These are phyloP conservation scores for Sporothrix mexicana DNA, from an alignment of 2,329 filamentous ascomycete genomes.

Conservation along the genomic window DNA sequence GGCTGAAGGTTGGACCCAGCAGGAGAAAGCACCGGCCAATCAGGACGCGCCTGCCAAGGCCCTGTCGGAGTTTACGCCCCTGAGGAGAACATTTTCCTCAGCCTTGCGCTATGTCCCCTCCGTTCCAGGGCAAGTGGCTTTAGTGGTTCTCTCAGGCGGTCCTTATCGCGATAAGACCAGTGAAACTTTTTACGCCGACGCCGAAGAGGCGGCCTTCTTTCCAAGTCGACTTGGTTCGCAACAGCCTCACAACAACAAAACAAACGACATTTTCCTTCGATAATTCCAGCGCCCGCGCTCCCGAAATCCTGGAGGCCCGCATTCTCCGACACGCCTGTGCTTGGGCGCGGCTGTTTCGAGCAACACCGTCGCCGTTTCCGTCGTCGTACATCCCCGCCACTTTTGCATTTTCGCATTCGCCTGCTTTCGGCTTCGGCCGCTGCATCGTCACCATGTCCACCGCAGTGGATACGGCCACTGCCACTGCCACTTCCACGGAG, in stretches of 20 bases:
- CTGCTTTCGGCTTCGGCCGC: conserved; percentile 33
- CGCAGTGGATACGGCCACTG: conserved; percentile 18
- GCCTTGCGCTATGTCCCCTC: conserved; percentile 34
- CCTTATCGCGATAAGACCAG: conserved; percentile 36
- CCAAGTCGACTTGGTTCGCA: not conserved
- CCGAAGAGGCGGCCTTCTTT: too few species aligned
- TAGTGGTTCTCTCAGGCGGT: too few species aligned
- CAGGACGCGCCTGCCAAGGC: not conserved
- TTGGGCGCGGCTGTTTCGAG: conserved; percentile 11
- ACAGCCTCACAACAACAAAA: not conserved
- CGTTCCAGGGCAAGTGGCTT: not conserved
- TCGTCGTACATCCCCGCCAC: not conserved
- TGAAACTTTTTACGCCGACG: conserved; percentile 17
- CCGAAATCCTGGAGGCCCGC: conserved; percentile 33
- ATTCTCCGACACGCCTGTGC: conserved; percentile 27
- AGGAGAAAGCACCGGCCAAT: not conserved
- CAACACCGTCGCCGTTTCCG: not conserved
- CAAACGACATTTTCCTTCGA: not conserved
- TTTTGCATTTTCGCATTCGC: not conserved
- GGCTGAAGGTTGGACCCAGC: conserved; percentile 24
- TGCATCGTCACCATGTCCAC: conserved; percentile 32
- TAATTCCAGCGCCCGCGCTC: too few species aligned
- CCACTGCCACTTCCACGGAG: conserved; percentile 29
- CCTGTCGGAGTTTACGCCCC: not conserved
- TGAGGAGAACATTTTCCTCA: conserved; percentile 10